Evolutionary conservation across 2,329 filamentous ascomycete species (phyloP).

Genomic region (Colletotrichum spaethianum): DNA sequence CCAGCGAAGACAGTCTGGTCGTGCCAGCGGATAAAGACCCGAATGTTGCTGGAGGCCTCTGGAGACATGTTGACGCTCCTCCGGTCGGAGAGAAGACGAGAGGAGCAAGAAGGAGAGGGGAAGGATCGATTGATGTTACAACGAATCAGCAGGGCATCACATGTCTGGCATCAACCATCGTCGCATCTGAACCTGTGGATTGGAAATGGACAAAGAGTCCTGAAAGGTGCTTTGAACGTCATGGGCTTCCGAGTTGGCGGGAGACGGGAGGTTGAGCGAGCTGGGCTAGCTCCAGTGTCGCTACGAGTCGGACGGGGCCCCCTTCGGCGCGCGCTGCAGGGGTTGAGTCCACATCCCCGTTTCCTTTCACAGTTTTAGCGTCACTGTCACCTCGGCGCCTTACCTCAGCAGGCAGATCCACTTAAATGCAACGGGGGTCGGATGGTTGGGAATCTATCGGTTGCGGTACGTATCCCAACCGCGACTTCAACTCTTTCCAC

Average conservation of each 20-base stretch:
- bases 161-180: constrained; percentile 39
- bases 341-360: constrained; percentile 35
- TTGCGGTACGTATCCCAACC: constrained; percentile 14
- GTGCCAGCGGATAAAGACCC: constrained; percentile 95
- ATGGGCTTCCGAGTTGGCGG: constrained; percentile 40
- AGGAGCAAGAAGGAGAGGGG: constrained; percentile 3
- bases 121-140: constrained; percentile 12
- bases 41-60: constrained; percentile 77
- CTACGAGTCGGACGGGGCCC: constrained; percentile 37
- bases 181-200: constrained; percentile 28
- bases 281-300: constrained; percentile 38
- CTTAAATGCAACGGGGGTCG: background rate
- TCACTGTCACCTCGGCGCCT: constrained; percentile 28
- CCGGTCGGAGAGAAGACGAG: constrained; percentile 29
- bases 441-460: background rate
- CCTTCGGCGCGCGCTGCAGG: constrained; percentile 37
- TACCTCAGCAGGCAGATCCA: constrained; percentile 32
- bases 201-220: constrained; percentile 39
- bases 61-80: constrained; percentile 61
- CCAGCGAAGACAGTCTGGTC: constrained; percentile 96
- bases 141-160: constrained; percentile 34
- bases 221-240: constrained; percentile 36
- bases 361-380: constrained; percentile 32
- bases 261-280: constrained; percentile 39
- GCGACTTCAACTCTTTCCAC: background rate